Base-by-base conservation (phyloP, 192 early-diverging fungal genomes). In the Podila epigama region DNA sequence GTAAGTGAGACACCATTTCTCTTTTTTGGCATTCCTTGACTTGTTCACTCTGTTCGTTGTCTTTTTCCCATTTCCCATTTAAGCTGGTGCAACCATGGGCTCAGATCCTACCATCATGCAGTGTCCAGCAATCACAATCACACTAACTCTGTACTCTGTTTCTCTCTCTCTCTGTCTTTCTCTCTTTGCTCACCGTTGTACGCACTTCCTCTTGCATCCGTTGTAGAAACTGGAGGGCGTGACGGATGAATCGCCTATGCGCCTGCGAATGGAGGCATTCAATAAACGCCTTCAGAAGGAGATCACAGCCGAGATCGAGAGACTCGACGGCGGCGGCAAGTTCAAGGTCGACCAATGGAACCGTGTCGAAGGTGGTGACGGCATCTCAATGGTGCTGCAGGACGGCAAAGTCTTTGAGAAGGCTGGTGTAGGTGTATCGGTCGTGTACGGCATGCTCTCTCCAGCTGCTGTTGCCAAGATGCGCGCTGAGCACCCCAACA, bases 371-470 rank as follows among this genome's bases (percentile, higher is more conserved):
- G 96, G 96, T 34, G 97, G 97, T 10, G 91, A 92, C 44, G 97
- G 97, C 27, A 89, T 94, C 53, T 95, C 96, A 22, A 94, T 93
- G 80, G 93, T 98, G 10, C 69, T 99, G 33, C 93, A 96, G 69
- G 92, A 94, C 50, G 96, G 96, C 60, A 91, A 91, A 51, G 94
- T 94, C 22, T 95, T 95, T 82, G 95, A 97, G 72, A 97, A 99
- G 89, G 97, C 96, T 12, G 97, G 96, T n/a, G 97, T 99, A 29
- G 92, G 92, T 63, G 88, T 97, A 73, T 96, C 94, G 13, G 84
- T 96, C 48, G 92, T 99, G 12, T 88, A 94, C 53, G 91, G 91
- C 34, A 90, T 94, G 68, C 84, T 97, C 54, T 88, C 92, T n/a
- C 80, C 84, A 16, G 89, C 88, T 4, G 91, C 90, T 40, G 86